Conservation (phyloP, 805 yeast species). For the Saccharomycopsis fermentans region DNA sequence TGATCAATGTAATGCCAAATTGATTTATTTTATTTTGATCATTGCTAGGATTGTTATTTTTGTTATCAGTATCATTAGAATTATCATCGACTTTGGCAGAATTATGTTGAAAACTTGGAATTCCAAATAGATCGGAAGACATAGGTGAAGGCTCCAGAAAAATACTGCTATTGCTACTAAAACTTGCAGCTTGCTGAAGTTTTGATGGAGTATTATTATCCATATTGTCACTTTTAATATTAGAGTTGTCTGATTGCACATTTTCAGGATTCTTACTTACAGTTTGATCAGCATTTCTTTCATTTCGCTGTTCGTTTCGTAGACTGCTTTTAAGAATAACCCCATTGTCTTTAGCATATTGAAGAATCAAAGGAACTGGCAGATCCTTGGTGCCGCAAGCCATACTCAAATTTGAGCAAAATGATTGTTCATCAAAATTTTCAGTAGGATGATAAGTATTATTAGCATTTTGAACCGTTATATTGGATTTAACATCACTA, state of each 20-base stretch:
- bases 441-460: conserved; percentile 19
- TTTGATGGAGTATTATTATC: neutral
- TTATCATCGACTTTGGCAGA: neutral
- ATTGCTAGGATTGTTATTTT: conserved; percentile 8
- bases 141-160: neutral
- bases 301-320: neutral
- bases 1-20: neutral
- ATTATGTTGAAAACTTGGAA: neutral
- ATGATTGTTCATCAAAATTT: conserved; percentile 62
- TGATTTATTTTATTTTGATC: neutral
- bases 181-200: neutral
- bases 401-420: conserved; percentile 64
- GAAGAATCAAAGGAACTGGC: conserved; percentile 46
- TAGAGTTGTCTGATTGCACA: neutral
- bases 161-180: neutral
- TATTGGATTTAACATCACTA: neutral
- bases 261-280: neutral
- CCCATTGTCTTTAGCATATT: neutral
- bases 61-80: conserved; percentile 1
- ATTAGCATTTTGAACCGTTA: conserved; percentile 24
- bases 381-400: conserved; percentile 74
- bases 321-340: neutral
- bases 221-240: neutral
- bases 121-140: conserved; percentile 5
- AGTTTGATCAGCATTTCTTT: neutral